Evolutionary conservation across 257 asterid species (phyloP).

Genomic region (Cordia subcordata): DNA sequence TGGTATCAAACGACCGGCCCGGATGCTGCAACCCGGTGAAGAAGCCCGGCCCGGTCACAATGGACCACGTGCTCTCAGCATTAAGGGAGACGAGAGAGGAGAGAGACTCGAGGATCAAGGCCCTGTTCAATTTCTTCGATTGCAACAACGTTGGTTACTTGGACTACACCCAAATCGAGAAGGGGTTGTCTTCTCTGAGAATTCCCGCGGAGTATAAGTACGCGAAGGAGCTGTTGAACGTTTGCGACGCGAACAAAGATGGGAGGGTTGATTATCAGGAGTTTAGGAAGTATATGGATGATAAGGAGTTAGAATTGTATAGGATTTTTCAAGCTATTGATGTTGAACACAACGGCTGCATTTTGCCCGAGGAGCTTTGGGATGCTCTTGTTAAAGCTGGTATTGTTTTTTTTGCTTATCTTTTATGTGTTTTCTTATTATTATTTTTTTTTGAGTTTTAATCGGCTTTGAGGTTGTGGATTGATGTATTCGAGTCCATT

Average conservation of each 20-base stretch:
- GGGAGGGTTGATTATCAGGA: constrained; percentile 94
- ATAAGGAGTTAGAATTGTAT: constrained; percentile 89
- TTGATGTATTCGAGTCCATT: no score
- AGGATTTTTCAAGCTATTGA: constrained; percentile 93
- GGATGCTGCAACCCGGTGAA: constrained; percentile 81
- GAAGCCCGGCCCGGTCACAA: constrained; percentile 74
- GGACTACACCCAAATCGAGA: constrained; percentile 64
- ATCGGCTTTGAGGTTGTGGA: no score
- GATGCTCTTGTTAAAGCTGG: constrained; percentile 91
- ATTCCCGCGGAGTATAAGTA: constrained; percentile 91
- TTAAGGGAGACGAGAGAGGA: constrained; percentile 78
- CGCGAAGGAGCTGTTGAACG: constrained; percentile 84
- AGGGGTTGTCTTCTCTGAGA: constrained; percentile 89
- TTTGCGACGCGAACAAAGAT: constrained; percentile 80
- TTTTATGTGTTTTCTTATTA: not conserved
- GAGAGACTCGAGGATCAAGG: constrained; percentile 67
- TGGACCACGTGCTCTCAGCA: constrained; percentile 88
- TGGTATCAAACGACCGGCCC: constrained; percentile 31
- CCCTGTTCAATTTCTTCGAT: constrained; percentile 76
- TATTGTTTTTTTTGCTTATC: constrained; percentile 15
- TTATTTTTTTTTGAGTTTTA: not conserved
- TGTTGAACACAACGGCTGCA: constrained; percentile 91
- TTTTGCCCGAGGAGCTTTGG: constrained; percentile 96
- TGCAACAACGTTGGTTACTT: constrained; percentile 61
- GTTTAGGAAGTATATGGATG: constrained; percentile 95